Percentiles rank a stretch among this genome's conserved stretches.
Conservation (phyloP, 2,329 filamentous ascomycete species). For the Phoma herbarum region DNA sequence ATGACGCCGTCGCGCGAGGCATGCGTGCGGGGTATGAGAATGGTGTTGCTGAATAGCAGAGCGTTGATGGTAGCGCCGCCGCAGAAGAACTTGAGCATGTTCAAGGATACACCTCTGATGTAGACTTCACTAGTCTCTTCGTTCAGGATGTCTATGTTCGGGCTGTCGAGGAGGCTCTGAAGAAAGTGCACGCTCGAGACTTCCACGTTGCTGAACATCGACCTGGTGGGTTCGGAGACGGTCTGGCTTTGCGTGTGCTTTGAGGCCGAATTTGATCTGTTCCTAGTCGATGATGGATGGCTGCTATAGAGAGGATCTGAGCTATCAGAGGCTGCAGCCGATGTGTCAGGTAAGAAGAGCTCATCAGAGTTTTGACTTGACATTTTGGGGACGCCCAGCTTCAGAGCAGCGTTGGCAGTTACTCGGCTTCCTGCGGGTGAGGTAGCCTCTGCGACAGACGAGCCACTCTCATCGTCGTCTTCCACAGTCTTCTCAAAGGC, state of each 20-base stretch:
- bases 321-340: neutral
- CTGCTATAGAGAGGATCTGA: neutral
- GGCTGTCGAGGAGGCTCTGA: neutral
- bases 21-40: too few relatives aligned
- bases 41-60: neutral
- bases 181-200: neutral
- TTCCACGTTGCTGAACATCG: neutral
- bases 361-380: neutral
- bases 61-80: neutral
- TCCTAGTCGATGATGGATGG: neutral
- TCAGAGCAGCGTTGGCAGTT: neutral
- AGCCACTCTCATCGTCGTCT: neutral
- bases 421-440: neutral
- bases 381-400: neutral
- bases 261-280: neutral
- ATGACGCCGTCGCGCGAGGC: too few relatives aligned
- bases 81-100: conserved; percentile 9
- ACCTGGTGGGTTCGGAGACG: neutral
- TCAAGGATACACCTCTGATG: neutral
- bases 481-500: neutral
- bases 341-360: neutral
- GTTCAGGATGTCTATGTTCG: neutral
- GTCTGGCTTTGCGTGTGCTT: neutral
- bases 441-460: neutral
- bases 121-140: neutral